A percentile compares a stretch with the other conserved stretches of the same genome.
phyloP scores from a whole-genome alignment of 2,329 filamentous ascomycete genomes.

The Fusarium illudens region DNA sequence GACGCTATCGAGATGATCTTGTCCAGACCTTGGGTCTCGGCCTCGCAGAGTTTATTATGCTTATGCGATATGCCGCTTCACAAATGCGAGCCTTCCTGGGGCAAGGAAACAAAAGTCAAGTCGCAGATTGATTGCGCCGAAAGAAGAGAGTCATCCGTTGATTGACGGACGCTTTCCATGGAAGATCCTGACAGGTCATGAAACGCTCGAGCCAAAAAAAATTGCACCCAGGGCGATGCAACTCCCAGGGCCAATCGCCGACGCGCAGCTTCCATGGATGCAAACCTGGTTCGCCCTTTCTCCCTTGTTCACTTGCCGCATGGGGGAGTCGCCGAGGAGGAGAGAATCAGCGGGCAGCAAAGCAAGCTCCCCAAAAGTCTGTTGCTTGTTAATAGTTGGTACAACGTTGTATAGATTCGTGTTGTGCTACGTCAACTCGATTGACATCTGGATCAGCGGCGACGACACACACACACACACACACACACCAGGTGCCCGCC shows the following conservation, averaged over 20 bases:
- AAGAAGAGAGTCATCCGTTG: background rate
- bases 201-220: slow-evolving; percentile 29
- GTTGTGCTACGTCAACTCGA: background rate
- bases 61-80: slow-evolving; percentile 13
- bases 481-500: background rate
- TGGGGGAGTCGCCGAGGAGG: slow-evolving; percentile 34
- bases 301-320: slow-evolving; percentile 12
- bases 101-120: background rate
- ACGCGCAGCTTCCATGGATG: background rate
- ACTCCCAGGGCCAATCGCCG: slow-evolving; percentile 10
- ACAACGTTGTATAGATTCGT: background rate
- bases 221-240: slow-evolving; percentile 21
- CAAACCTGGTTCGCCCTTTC: background rate
- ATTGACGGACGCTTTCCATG: background rate
- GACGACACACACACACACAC: no score
- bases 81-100: background rate
- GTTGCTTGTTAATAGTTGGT: background rate
- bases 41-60: background rate
- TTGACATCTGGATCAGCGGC: no score
- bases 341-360: slow-evolving; percentile 4
- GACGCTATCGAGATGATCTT: slow-evolving; percentile 26
- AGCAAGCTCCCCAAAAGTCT: background rate
- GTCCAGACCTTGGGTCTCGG: slow-evolving; percentile 10
- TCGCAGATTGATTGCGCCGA: background rate
- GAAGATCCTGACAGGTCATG: slow-evolving; percentile 11